phyloP scores from a whole-genome alignment of 768 basidiomycete genomes.

The Aureoboletus auriporus region DNA sequence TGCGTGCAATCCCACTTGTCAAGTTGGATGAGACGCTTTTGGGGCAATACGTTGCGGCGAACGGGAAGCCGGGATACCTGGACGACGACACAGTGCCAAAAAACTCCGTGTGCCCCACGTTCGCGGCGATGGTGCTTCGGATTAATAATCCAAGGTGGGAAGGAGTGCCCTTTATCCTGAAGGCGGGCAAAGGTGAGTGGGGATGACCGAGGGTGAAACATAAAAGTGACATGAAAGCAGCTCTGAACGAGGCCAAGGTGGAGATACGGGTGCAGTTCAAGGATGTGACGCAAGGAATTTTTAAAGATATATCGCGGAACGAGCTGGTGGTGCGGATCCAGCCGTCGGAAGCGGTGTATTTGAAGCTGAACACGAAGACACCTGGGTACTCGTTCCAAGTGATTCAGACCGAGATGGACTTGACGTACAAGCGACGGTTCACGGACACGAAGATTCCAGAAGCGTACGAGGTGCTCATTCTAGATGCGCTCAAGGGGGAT shows the following conservation, averaged over 20 bases:
- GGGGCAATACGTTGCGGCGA: constrained; percentile 87
- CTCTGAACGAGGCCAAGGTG: constrained; percentile 97
- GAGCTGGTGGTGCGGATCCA: constrained; percentile 98
- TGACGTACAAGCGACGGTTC: constrained; percentile 97
- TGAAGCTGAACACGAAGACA: constrained; percentile 94
- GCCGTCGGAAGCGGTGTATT: constrained; percentile 92
- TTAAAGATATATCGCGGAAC: constrained; percentile 93
- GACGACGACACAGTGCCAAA: constrained; percentile 95
- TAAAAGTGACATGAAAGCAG: constrained; percentile 37
- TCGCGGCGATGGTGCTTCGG: constrained; percentile 84
- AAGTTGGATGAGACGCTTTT: constrained; percentile 75
- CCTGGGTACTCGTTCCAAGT: constrained; percentile 89
- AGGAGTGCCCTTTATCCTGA: constrained; percentile 97
- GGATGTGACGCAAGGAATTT: constrained; percentile 95
- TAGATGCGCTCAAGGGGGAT: constrained; percentile 96
- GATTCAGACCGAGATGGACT: constrained; percentile 95
- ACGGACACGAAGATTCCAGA: constrained; percentile 89
- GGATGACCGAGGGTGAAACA: constrained; percentile 3
- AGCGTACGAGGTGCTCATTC: constrained; percentile 92
- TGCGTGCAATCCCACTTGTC: constrained; percentile 86
- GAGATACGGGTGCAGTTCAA: constrained; percentile 98
- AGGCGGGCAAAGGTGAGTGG: constrained; percentile 89
- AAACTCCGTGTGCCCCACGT: constrained; percentile 91
- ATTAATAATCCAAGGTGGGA: constrained; percentile 98
- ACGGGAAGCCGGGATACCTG: constrained; percentile 97